Evolutionary conservation across 139 green algal genomes (phyloP).

Genomic region (Micractinium sp.): DNA sequence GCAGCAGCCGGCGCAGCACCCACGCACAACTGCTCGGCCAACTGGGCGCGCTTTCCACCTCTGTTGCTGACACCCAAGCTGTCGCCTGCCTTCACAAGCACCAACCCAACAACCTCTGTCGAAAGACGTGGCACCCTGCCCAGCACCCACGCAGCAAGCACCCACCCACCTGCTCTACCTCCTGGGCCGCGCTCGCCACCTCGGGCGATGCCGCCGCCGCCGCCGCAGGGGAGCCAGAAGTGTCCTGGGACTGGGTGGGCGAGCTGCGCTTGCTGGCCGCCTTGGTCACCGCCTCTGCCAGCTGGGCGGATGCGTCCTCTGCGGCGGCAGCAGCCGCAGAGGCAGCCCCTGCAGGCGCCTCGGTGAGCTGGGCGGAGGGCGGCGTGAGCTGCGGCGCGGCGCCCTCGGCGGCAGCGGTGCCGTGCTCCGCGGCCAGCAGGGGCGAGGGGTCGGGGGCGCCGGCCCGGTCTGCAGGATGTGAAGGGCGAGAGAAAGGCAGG

Average conservation of each 20-base stretch:
- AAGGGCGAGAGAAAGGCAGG: not conserved
- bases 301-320: not conserved
- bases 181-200: not conserved
- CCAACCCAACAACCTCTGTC: not conserved
- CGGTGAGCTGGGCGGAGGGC: not conserved
- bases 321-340: not conserved
- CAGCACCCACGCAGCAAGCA: not conserved
- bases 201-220: not conserved
- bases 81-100: not conserved
- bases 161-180: not conserved
- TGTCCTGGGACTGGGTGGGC: not conserved
- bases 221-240: not conserved
- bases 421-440: slow-evolving; percentile 4
- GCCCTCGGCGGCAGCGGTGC: not conserved
- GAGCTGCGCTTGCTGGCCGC: slow-evolving; percentile 13
- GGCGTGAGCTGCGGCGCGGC: not conserved
- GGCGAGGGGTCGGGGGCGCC: slow-evolving; percentile 1
- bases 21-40: not conserved
- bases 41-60: not conserved
- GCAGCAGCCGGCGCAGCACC: no score
- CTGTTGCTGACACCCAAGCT: no score
- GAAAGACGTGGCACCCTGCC: no score
- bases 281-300: slow-evolving; percentile 10
- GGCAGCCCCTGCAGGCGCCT: not conserved
- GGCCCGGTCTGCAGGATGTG: not conserved